Base-by-base conservation (phyloP, 2,329 filamentous ascomycete species). In the Beauveria varroae region DNA sequence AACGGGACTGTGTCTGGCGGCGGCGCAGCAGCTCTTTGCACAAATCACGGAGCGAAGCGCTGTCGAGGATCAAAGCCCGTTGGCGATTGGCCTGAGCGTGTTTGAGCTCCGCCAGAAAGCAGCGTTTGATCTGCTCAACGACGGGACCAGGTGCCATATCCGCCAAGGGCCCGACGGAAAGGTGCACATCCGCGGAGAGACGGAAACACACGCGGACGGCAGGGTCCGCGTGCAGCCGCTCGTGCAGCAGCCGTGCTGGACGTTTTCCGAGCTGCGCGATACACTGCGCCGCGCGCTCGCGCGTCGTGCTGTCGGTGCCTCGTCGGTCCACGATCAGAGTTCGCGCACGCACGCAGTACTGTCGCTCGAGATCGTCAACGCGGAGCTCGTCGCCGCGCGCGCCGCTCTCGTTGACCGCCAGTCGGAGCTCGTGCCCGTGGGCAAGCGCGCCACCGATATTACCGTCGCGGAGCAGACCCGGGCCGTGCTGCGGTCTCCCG, bases 281-380 rank as follows among this genome's bases (percentile, higher is more conserved):
- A 67, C 68, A 50, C 61, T 79, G 0, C 64, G 67, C 3, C 46
- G 46, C 3, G 74, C 70, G 0, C 65, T 77, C 1, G 65, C 67
- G 12, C 63, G 67, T 5, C 65, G 75, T 22, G 67, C 68, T 3
- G 73, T 71, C 0, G 76, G 74, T 2, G 69, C 72, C 6, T 79
- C 77, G 2, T 71, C 69, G 0, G 64, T 78, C 0, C 76, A 79
- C 62, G 73, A 78, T 55, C 71, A 78, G 61, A 79, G 76, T 60
- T 78, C 76, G 0, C 70, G 77, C 3, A 78, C 77, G 0, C 76
- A 79, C 64, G 76, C 76, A 0, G 66, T 79, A 0, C 53, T 79
- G 4, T 72, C 78, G 61, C 60, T 79, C 0, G 77, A 79, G 59
- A 68, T 79, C 43, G 64, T 79, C 7, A 78, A 70, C 16, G 65